These are phyloP conservation scores for Gossypium turneri DNA, from an alignment of 345 rosid genomes.

Conservation along the genomic window DNA sequence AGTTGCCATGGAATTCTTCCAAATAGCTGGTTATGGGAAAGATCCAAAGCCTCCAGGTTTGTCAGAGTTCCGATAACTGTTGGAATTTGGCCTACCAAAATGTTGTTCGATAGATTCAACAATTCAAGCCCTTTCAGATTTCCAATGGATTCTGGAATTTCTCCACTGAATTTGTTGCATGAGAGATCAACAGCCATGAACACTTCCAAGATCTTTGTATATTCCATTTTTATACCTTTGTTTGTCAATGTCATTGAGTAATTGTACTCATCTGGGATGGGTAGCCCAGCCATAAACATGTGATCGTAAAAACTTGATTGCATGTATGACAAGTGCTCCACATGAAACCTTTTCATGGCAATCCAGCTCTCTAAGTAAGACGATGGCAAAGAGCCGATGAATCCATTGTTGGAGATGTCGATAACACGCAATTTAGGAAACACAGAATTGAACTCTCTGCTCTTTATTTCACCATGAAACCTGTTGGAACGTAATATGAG, in stretches of 20 bases:
- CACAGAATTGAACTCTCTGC: background rate
- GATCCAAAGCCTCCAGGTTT: constrained; percentile 6
- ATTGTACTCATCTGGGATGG: background rate
- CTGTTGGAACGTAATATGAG: constrained; percentile 1
- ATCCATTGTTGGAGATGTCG: constrained; percentile 13
- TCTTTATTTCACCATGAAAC: constrained; percentile 1
- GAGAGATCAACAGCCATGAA: constrained; percentile 12
- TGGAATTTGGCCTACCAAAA: constrained; percentile 7
- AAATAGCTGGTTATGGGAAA: constrained; percentile 1
- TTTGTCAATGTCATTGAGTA: constrained; percentile 6
- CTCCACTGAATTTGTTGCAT: constrained; percentile 4
- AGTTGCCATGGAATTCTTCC: constrained; percentile 1
- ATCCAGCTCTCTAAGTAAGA: constrained; percentile 6
- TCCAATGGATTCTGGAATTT: constrained; percentile 1
- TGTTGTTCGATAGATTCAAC: constrained; percentile 10
- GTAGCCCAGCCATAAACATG: background rate
- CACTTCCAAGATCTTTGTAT: background rate
- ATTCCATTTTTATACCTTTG: constrained; percentile 6
- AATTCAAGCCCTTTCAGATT: background rate
- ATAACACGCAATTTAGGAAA: constrained; percentile 15
- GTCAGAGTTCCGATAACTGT: background rate
- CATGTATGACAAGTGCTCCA: background rate
- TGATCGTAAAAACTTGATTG: background rate
- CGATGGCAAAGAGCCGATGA: constrained; percentile 7
- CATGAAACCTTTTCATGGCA: background rate